phyloP scores from a whole-genome alignment of 139 green algal genomes.

The Tetraselmis striata region DNA sequence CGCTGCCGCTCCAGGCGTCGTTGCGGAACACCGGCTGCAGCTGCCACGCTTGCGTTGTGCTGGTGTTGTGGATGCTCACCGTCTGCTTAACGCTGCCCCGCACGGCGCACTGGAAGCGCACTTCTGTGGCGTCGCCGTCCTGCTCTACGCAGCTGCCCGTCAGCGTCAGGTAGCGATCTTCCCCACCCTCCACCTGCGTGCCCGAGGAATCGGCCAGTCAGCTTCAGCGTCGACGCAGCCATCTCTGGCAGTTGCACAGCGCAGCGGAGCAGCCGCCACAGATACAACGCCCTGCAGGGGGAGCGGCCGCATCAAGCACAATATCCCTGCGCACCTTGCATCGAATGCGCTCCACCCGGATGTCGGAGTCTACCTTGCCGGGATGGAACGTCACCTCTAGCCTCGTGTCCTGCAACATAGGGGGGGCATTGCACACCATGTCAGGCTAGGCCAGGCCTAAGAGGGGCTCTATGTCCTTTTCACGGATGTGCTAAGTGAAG shows the following conservation, averaged over 20 bases:
- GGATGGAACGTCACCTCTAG: conserved; percentile 79
- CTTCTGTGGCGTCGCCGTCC: conserved; percentile 25
- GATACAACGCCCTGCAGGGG: too few species aligned
- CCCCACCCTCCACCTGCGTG: conserved; percentile 34
- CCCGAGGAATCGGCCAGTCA: too few species aligned
- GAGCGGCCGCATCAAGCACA: too few species aligned
- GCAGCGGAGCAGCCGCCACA: too few species aligned
- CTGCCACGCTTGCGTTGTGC: conserved; percentile 37
- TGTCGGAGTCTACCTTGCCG: conserved; percentile 38
- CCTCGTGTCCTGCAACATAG: conserved; percentile 71
- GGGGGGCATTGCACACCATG: too few species aligned
- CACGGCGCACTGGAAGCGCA: conserved; percentile 51
- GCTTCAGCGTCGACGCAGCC: too few species aligned
- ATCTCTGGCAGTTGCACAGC: too few species aligned
- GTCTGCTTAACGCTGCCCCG: conserved; percentile 29
- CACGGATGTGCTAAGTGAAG: too few species aligned
- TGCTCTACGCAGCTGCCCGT: conserved; percentile 54
- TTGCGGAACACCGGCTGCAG: conserved; percentile 56
- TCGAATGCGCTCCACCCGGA: conserved; percentile 45
- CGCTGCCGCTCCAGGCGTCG: conserved; percentile 62
- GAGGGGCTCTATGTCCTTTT: too few species aligned
- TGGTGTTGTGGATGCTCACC: conserved; percentile 55
- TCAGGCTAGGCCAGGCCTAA: too few species aligned
- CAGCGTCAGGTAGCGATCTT: conserved; percentile 50
- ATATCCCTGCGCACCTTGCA: too few species aligned